Conservation (phyloP, 257 asterid species). For the Ocimum tenuiflorum region DNA sequence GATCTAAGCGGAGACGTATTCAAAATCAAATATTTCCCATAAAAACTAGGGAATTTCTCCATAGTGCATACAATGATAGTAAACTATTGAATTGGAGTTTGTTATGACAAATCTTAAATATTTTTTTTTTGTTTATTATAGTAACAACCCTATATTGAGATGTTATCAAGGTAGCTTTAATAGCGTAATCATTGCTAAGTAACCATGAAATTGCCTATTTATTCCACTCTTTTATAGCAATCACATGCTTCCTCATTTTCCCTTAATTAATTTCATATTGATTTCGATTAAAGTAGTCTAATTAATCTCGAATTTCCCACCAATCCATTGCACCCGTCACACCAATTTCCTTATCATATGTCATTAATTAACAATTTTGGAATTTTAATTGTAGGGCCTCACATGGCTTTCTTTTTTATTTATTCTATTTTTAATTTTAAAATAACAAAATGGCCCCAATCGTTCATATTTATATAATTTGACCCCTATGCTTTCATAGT, state of each 20-base stretch:
- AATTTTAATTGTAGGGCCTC: not conserved
- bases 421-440: not conserved
- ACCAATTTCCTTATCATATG: constrained; percentile 17
- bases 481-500: not conserved
- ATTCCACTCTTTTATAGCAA: constrained; percentile 3
- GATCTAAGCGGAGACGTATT: too few relatives aligned
- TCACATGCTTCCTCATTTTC: constrained; percentile 19
- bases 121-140: not conserved
- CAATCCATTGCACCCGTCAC: constrained; percentile 21
- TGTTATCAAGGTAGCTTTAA: not conserved
- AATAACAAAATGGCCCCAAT: constrained; percentile 12
- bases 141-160: not conserved
- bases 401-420: not conserved
- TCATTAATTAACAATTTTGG: constrained; percentile 16
- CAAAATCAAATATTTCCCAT: too few relatives aligned
- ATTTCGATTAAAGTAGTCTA: constrained; percentile 13
- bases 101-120: not conserved
- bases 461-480: not conserved
- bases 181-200: constrained; percentile 11
- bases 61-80: too few relatives aligned
- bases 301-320: constrained; percentile 16
- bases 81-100: too few relatives aligned
- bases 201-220: not conserved
- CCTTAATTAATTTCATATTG: constrained; percentile 5
- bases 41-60: too few relatives aligned